Evolutionary conservation across 495 filamentous ascomycete genomes (phyloP).

Genomic region (Talaromyces wortmannii): DNA sequence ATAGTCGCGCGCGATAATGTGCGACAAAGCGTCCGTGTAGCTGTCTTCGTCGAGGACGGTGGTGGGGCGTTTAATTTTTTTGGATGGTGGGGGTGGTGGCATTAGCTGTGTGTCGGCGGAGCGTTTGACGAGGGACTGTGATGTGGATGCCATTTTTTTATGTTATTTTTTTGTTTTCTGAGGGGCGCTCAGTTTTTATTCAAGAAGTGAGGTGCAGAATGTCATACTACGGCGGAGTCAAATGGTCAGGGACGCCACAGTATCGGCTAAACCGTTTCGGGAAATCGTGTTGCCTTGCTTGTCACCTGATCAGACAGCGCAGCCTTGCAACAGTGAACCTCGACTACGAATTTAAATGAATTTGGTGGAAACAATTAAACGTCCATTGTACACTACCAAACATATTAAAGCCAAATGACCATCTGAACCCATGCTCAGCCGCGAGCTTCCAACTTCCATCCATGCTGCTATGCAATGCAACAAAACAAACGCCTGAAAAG

Average conservation of each 20-base stretch:
- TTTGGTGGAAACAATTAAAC: no score
- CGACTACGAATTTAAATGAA: no score
- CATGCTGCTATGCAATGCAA: background rate
- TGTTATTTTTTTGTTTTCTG: no score
- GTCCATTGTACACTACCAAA: background rate
- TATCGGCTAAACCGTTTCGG: no score
- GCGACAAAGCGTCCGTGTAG: slow-evolving; percentile 83
- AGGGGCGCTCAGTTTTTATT: no score
- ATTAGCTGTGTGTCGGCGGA: slow-evolving; percentile 63
- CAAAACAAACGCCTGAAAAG: background rate
- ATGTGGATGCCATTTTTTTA: slow-evolving; percentile 12
- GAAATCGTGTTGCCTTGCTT: no score
- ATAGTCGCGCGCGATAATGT: slow-evolving; percentile 95
- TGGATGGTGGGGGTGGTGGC: slow-evolving; percentile 82
- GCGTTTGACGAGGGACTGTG: slow-evolving; percentile 31
- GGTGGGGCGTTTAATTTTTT: slow-evolving; percentile 86
- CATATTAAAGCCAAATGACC: background rate
- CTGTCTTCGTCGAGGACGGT: slow-evolving; percentile 90
- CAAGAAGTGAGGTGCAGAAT: no score
- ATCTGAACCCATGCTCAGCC: background rate
- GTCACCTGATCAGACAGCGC: no score
- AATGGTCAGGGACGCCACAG: no score
- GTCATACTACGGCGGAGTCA: no score
- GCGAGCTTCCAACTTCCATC: background rate
- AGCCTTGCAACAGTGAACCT: no score